Evolutionary conservation across 148 eudicot species (phyloP), one percentile per base, ranked within the genome.

Genomic region (Bassia scoparia): DNA sequence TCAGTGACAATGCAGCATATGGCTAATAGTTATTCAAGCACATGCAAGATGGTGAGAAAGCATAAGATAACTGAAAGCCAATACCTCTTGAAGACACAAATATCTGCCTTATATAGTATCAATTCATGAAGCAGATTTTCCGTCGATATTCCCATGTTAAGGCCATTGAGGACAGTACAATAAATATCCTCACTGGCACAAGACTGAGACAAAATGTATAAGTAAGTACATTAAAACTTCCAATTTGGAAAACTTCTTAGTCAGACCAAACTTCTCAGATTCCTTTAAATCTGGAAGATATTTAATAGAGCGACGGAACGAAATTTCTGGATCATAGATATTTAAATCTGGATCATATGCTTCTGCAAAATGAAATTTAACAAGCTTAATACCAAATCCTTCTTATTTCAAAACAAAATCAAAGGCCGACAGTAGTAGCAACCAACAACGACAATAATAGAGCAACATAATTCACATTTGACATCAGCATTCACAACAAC

Each of bases 1-100:
- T 87, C 77, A 91, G 80, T 38, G 96, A 87, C 60, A 86, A 88
- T 54, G 97, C 96, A 77, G 96, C 59, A 23, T 55, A 21, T 54
- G 18, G 21, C 38, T 58, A 29, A 68, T 31, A 62, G 26, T 34
- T 20, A 29, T 44, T 23, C 69, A 62, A 64, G 54, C 52, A 56
- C 33, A 71, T 33, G 16, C 29, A 74, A 23, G 53, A 56, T 48
- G 38, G 41, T 12, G n/a, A 31, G 55, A 37, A 41, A 33, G 44
- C 7, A 44, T 27, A 38, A 49, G 50, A 41, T 44, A 41, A 13
- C 11, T 52, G 54, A 74, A 29, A 41, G 24, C 12, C 55, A 18
- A 29, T 81, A 93, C 98, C 98, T 93, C 98, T 84, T 93, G 98
- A 71, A 93, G 98, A 74, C 98, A 93, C 69, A 93, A 77, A 93